Evolutionary conservation across 768 basidiomycete species (phyloP), one percentile per base, ranked within the genome.

Genomic region (Collybia sordida): DNA sequence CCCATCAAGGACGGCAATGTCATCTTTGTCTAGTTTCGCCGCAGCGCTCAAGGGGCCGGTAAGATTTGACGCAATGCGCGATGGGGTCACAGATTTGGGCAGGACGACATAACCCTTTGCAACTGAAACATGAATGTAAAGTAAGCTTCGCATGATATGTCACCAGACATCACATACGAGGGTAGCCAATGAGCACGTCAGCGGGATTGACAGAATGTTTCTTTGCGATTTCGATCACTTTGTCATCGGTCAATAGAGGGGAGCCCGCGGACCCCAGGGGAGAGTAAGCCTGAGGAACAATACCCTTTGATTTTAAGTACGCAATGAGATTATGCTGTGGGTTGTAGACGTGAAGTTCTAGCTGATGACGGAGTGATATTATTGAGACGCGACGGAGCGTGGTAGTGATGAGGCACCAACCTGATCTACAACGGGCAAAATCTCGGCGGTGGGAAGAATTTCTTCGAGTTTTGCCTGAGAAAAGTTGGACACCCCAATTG

Each of bases 401-500:
- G 14, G 14, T 31, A 31, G 14, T 11, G 4, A 4, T 31, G 25
- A 48, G 36, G 49, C 31, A 49, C 46, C 49, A 47, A 82, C 86
- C 77, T 90, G 89, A 65, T 93, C 69, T 22, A 88, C 88, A 17
- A 79, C 86, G 6, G 90, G 89, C 15, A 82, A 62, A 57, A 92
- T 76, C 53, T 80, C 79, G 31, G 84, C 86, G 8, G 73, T 79
- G 18, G 83, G 77, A 34, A 90, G 73, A 46, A 93, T 79, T 55
- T 85, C 78, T 61, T 90, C 81, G 17, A 94, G 72, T 62, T 84
- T 81, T 50, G 64, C 68, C 63, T 85, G 71, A 24, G 84, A 86
- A 64, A 82, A 86, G 74, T 93, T 93, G 55, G 87, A 90, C 25
- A 85, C 82, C 24, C 90, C 90, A 58, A 89, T 88, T 19, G 73